Evolutionary conservation across 352 stramenopile species (phyloP).

Genomic region (Phytophthora aleatoria): DNA sequence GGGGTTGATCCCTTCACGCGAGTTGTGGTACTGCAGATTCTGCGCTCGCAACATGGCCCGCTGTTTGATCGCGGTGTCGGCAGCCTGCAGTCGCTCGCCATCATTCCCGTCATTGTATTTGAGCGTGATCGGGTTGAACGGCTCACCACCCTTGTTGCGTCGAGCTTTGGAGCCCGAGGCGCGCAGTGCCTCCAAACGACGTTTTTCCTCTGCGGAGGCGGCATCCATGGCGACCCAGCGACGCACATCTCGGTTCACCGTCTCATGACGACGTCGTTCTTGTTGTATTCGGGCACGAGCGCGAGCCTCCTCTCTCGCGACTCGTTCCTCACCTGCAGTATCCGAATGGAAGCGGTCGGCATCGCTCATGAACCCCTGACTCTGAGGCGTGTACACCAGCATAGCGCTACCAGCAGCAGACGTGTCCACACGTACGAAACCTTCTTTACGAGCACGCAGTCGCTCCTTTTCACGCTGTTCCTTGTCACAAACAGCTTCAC

Average conservation of each 20-base stretch:
- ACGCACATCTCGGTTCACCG: constrained; percentile 70
- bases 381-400: constrained; percentile 62
- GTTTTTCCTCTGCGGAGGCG: constrained; percentile 63
- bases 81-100: constrained; percentile 65
- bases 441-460: constrained; percentile 66
- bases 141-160: constrained; percentile 86
- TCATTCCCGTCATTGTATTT: constrained; percentile 89
- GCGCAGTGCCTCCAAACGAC: constrained; percentile 62
- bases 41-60: constrained; percentile 76
- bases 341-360: constrained; percentile 91
- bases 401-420: constrained; percentile 68
- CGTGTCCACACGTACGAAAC: constrained; percentile 73
- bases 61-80: constrained; percentile 75
- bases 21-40: constrained; percentile 86
- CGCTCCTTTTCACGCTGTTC: constrained; percentile 81
- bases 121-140: constrained; percentile 90
- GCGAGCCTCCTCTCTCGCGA: constrained; percentile 54
- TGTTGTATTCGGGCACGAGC: constrained; percentile 61
- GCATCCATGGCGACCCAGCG: constrained; percentile 89
- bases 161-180: constrained; percentile 77
- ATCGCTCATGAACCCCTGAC: constrained; percentile 84
- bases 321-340: constrained; percentile 83
- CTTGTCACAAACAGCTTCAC: constrained; percentile 75
- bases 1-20: constrained; percentile 81
- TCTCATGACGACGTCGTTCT: constrained; percentile 66